These are phyloP conservation scores for Ilex aquifolium DNA, from an alignment of 257 asterid species.

Conservation along the genomic window DNA sequence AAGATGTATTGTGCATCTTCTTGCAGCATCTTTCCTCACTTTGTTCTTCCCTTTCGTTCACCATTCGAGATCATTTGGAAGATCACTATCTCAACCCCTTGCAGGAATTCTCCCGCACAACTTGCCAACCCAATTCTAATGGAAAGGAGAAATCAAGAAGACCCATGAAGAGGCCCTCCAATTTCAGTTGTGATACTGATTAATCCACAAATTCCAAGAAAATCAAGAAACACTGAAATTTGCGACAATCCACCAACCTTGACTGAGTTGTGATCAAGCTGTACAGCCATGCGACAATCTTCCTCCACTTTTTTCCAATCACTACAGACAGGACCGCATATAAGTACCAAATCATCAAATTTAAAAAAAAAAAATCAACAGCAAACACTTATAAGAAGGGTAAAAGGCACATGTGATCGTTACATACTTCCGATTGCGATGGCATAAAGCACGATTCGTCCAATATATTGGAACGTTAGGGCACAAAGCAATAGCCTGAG, in stretches of 20 bases:
- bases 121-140: too few species aligned
- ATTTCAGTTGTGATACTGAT: too few species aligned
- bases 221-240: too few species aligned
- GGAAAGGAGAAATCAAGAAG: too few species aligned
- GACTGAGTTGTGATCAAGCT: conserved; percentile 53
- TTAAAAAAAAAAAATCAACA: not conserved
- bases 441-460: conserved; percentile 95
- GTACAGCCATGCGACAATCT: conserved; percentile 58
- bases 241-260: conserved; percentile 26
- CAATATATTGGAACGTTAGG: conserved; percentile 84
- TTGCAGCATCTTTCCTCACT: too few species aligned
- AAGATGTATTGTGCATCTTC: too few species aligned
- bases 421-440: conserved; percentile 70
- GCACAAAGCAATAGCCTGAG: conserved; percentile 82
- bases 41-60: too few species aligned
- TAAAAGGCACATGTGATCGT: not conserved
- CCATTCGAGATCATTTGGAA: too few species aligned
- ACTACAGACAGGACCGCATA: conserved; percentile 24
- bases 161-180: too few species aligned
- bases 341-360: conserved; percentile 2
- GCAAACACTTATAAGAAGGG: conserved; percentile 13
- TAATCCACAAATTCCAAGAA: too few species aligned
- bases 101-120: too few species aligned
- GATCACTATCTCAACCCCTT: too few species aligned
- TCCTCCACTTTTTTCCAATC: conserved; percentile 80